A percentile compares a stretch with the other conserved stretches of the same genome.
Conservation (phyloP, 2,329 filamentous ascomycete genomes). For the Claviceps sorghi region DNA sequence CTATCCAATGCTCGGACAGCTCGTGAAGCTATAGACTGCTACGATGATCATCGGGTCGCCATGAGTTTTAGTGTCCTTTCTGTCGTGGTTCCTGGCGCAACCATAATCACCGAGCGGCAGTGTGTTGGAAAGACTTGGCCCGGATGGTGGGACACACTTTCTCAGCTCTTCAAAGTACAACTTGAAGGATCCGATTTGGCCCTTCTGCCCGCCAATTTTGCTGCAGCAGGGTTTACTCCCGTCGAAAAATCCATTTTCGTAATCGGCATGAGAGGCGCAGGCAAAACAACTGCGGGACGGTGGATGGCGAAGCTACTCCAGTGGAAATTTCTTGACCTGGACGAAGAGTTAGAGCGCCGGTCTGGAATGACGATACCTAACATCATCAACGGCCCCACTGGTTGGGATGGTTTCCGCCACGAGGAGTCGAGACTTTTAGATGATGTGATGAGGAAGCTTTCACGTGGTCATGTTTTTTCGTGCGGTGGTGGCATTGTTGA, state of each 20-base stretch:
- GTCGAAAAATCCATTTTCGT: slow-evolving; percentile 65
- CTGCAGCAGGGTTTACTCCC: neutral
- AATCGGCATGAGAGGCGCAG: slow-evolving; percentile 93
- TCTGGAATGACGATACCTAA: slow-evolving; percentile 69
- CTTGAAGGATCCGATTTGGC: slow-evolving; percentile 57
- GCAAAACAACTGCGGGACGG: slow-evolving; percentile 83
- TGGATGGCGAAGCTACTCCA: slow-evolving; percentile 69
- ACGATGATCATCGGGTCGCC: slow-evolving; percentile 92
- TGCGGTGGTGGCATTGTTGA: slow-evolving; percentile 93
- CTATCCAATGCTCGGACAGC: slow-evolving; percentile 37
- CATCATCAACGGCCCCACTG: slow-evolving; percentile 54
- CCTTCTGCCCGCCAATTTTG: slow-evolving; percentile 10
- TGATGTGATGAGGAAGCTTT: slow-evolving; percentile 58
- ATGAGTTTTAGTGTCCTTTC: slow-evolving; percentile 96
- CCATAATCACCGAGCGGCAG: slow-evolving; percentile 74
- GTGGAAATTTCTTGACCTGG: slow-evolving; percentile 72
- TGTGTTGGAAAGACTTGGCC: slow-evolving; percentile 98
- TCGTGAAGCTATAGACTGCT: slow-evolving; percentile 65
- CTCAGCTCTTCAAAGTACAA: slow-evolving; percentile 59
- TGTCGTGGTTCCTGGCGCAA: slow-evolving; percentile 52
- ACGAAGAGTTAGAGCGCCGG: slow-evolving; percentile 67
- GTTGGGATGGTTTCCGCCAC: slow-evolving; percentile 80
- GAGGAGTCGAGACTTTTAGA: slow-evolving; percentile 64
- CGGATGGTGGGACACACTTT: slow-evolving; percentile 90
- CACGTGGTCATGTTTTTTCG: slow-evolving; percentile 69